These are phyloP conservation scores for Brasilioporus rufonigricans DNA, from an alignment of 768 basidiomycete genomes.

Conservation along the genomic window DNA sequence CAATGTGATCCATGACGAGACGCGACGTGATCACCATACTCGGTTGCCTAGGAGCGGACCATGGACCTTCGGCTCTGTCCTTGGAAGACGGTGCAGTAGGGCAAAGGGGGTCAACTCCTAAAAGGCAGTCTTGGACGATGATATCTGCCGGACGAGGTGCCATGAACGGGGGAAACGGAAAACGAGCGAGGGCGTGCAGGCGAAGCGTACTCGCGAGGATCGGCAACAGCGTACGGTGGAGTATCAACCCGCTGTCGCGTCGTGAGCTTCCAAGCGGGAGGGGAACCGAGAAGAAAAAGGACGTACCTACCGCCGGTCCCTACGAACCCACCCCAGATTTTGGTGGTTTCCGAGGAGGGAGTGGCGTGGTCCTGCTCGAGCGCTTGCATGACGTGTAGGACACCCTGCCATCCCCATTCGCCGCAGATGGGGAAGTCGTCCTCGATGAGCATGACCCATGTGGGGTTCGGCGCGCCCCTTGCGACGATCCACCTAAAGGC, in stretches of 20 bases:
- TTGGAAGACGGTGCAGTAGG: constrained; percentile 18
- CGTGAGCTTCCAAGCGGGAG: not conserved
- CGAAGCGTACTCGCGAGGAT: constrained; percentile 33
- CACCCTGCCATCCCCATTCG: constrained; percentile 34
- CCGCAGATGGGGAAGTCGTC: constrained; percentile 45
- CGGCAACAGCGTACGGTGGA: constrained; percentile 36
- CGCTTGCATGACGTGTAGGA: constrained; percentile 33
- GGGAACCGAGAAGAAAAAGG: not conserved
- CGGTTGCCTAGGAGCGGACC: constrained; percentile 13
- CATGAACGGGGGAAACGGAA: constrained; percentile 29
- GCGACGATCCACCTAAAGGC: constrained; percentile 37
- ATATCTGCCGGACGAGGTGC: constrained; percentile 36
- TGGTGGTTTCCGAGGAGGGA: constrained; percentile 11
- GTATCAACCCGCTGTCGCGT: constrained; percentile 37
- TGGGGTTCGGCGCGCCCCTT: constrained; percentile 24
- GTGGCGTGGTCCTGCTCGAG: constrained; percentile 22
- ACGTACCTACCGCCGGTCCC: constrained; percentile 42
- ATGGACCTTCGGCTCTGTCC: constrained; percentile 1
- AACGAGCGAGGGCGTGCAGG: constrained; percentile 28
- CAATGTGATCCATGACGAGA: constrained; percentile 43
- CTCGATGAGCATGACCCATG: constrained; percentile 44
- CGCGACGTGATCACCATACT: constrained; percentile 41
- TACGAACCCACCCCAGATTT: constrained; percentile 38
- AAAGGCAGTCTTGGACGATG: constrained; percentile 42
- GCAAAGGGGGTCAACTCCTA: constrained; percentile 39